Base-by-base conservation (phyloP, 2,329 filamentous ascomycete species). In the Bisporella sp. region DNA sequence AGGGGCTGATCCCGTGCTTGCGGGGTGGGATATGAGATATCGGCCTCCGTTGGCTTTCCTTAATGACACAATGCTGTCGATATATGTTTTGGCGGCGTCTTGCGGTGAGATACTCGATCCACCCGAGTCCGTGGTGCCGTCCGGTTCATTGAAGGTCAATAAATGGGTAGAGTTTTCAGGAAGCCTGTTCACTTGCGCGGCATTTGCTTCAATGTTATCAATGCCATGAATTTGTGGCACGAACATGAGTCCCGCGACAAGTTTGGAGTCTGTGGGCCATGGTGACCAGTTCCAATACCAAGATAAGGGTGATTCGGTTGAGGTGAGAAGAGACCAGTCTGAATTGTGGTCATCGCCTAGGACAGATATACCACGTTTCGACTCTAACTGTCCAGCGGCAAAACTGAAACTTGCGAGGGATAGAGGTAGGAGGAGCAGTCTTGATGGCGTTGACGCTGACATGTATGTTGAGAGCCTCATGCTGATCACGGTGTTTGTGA, bases 91-190 rank as follows among this genome's bases (percentile, higher is more conserved):
- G 2, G 87, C 88, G 0, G 87, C 88, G 1, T 69, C 64, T 6
- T 70, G 64, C 0, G 85, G 80, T 1, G 72, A 63, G 28, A 91
- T 70, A 55, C 79, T 71, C 55, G 79, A 84, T 4, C 87, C 87
- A 30, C 75, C 62, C 0, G 52, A 50, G 1, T 63, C 59, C 1
- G 61, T 56, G 2, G 70, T 65, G 12, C 77, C 79, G 62, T 92
- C 85, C 0, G 88, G 88, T 64, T 93, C 88, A 67, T 93, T 92
- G 73, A 90, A 91, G 31, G 73, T 77, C n/a, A 92, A 71, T 2
- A 88, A 79, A 59, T 88, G 79, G 9, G 71, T 75, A 60, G 90
- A 79, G 55, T 84, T 82, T n/a, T 2, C 35, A 37, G 35, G 35
- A 37, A 37, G 35, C n/a, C 2, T n/a, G n/a, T 9, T n/a, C 35